Conservation (phyloP, 805 yeast species). For the Wickerhamiella bombiphila region DNA sequence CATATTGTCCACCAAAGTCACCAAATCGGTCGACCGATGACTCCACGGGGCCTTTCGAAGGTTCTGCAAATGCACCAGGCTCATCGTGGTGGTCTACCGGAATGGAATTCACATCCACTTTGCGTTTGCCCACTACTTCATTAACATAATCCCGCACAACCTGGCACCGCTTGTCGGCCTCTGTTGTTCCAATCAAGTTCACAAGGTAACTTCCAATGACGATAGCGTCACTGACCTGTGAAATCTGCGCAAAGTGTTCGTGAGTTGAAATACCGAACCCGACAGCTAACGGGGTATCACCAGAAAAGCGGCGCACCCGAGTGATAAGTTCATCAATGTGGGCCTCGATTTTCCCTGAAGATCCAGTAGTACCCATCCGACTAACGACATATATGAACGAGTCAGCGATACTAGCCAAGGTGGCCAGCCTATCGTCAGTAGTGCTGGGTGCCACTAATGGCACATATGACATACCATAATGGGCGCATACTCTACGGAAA, state of each 20-base stretch:
- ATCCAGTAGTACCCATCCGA: conserved; percentile 97
- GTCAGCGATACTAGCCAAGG: conserved; percentile 76
- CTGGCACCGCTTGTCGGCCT: conserved; percentile 36
- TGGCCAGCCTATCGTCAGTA: conserved; percentile 69
- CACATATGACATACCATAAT: conserved; percentile 61
- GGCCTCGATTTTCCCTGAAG: conserved; percentile 45
- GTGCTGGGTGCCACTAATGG: conserved; percentile 97
- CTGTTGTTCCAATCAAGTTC: conserved; percentile 50
- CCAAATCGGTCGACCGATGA: conserved; percentile 58
- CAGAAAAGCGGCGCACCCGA: conserved; percentile 63
- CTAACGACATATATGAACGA: conserved; percentile 94
- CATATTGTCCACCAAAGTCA: conserved; percentile 96
- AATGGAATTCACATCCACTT: conserved; percentile 13
- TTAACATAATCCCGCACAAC: conserved; percentile 54
- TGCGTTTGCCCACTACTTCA: conserved; percentile 46
- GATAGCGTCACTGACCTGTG: conserved; percentile 79
- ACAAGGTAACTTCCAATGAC: conserved; percentile 87
- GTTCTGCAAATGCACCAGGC: not conserved
- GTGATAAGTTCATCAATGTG: conserved; percentile 54
- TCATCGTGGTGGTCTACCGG: conserved; percentile 5
- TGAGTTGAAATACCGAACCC: conserved; percentile 95
- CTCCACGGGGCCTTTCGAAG: conserved; percentile 1
- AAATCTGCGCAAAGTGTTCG: conserved; percentile 73
- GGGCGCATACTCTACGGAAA: conserved; percentile 58
- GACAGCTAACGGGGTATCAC: conserved; percentile 72